These are phyloP conservation scores for Phascolomyces articulosus DNA, from an alignment of 371 early-diverging fungal species.

Conservation along the genomic window DNA sequence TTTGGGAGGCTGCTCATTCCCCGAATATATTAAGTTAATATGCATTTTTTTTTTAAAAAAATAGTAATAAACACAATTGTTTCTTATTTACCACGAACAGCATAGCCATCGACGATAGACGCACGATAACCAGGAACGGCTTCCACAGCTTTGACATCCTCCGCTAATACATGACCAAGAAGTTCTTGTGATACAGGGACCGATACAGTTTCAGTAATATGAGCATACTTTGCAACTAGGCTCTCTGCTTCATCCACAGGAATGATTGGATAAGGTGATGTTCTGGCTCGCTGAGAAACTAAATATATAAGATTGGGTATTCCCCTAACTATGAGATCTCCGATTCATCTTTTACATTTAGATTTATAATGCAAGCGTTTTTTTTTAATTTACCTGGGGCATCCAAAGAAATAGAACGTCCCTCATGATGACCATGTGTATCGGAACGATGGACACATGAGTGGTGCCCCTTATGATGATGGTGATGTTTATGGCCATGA, in stretches of 20 bases:
- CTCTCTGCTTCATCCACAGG: conserved; percentile 70
- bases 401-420: conserved; percentile 19
- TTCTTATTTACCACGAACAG: conserved; percentile 72
- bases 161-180: conserved; percentile 73
- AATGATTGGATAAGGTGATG: conserved; percentile 84
- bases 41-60: neutral
- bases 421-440: conserved; percentile 14
- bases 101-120: conserved; percentile 93
- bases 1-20: conserved; percentile 63
- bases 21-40: neutral
- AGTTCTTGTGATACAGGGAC: conserved; percentile 52
- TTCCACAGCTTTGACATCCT: conserved; percentile 73
- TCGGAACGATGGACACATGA: conserved; percentile 40
- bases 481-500: neutral
- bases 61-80: too few species aligned
- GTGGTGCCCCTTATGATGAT: conserved; percentile 40
- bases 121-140: conserved; percentile 88
- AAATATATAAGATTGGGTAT: too few species aligned
- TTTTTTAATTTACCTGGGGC: conserved; percentile 50
- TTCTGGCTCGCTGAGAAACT: conserved; percentile 70
- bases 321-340: neutral
- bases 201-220: conserved; percentile 29
- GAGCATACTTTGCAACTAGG: conserved; percentile 50
- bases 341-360: neutral
- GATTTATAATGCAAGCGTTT: too few species aligned